Conservation (phyloP, 257 asterid genomes). For the Craterostigma plantagineum region DNA sequence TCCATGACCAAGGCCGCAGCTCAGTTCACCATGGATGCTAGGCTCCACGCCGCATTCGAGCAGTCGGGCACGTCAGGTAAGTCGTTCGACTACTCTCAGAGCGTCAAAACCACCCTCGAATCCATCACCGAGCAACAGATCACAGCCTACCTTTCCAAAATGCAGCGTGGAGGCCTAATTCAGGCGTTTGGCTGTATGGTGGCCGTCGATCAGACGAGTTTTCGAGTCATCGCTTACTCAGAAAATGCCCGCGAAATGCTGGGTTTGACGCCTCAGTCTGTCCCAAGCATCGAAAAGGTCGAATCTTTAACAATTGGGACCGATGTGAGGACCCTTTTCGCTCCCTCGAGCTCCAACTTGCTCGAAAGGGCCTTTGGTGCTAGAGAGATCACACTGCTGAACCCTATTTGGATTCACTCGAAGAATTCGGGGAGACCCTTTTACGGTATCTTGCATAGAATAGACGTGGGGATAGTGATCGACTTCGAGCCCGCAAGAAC, state of each 20-base stretch:
- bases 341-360: conserved; percentile 25
- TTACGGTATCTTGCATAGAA: conserved; percentile 36
- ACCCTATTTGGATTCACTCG: conserved; percentile 39
- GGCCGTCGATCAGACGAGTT: conserved; percentile 31
- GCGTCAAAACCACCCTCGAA: conserved; percentile 18
- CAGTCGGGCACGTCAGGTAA: conserved; percentile 29
- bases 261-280: conserved; percentile 29
- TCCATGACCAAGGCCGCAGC: conserved; percentile 31
- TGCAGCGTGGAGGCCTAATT: conserved; percentile 37
- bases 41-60: conserved; percentile 35
- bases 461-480: conserved; percentile 40
- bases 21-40: conserved; percentile 34
- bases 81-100: conserved; percentile 26
- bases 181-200: conserved; percentile 16
- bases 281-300: conserved; percentile 18
- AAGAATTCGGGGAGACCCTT: conserved; percentile 31
- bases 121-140: conserved; percentile 33
- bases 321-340: conserved; percentile 34
- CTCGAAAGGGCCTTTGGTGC: conserved; percentile 33
- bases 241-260: conserved; percentile 35
- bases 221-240: conserved; percentile 26
- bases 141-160: conserved; percentile 28
- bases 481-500: conserved; percentile 43
- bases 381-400: conserved; percentile 26
- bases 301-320: conserved; percentile 22